Evolutionary conservation across 495 filamentous ascomycete species (phyloP).

Genomic region (Aspergillus homomorphus): DNA sequence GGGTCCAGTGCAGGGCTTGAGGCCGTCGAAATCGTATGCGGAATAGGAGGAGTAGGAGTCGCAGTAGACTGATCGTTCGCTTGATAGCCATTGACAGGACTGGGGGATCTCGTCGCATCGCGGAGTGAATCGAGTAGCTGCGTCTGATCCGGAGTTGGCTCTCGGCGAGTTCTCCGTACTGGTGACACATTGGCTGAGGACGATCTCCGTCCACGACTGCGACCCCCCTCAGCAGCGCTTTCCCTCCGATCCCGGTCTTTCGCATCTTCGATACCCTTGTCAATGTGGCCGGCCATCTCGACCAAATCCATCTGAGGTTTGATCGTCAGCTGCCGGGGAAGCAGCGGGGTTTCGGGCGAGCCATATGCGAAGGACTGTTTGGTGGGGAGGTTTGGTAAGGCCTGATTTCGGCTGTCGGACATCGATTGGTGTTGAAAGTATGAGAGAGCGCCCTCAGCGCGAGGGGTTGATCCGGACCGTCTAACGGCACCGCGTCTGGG

Average conservation of each 20-base stretch:
- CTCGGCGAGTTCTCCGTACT: constrained; percentile 26
- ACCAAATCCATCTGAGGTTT: constrained; percentile 21
- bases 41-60: constrained; percentile 41
- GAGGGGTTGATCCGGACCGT: constrained; percentile 9
- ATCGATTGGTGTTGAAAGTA: constrained; percentile 14
- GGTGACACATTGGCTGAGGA: constrained; percentile 15
- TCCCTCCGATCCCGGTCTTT: constrained; percentile 22
- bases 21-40: constrained; percentile 33
- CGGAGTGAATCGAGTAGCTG: constrained; percentile 37
- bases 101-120: constrained; percentile 25
- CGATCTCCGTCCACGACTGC: constrained; percentile 14
- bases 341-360: constrained; percentile 23
- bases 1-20: constrained; percentile 30
- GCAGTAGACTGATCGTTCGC: constrained; percentile 26
- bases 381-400: constrained; percentile 29
- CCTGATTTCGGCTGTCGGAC: constrained; percentile 13
- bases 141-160: constrained; percentile 42
- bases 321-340: constrained; percentile 24
- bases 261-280: constrained; percentile 24
- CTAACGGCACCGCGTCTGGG: constrained; percentile 24
- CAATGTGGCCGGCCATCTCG: constrained; percentile 27
- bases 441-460: constrained; percentile 14
- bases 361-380: constrained; percentile 37
- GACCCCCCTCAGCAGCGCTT: constrained; percentile 1
- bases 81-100: constrained; percentile 8